A percentile compares a stretch with the other conserved stretches of the same genome.
These are phyloP conservation scores for Thielaviopsis populi DNA, from an alignment of 2,329 filamentous ascomycete genomes.

Conservation along the genomic window DNA sequence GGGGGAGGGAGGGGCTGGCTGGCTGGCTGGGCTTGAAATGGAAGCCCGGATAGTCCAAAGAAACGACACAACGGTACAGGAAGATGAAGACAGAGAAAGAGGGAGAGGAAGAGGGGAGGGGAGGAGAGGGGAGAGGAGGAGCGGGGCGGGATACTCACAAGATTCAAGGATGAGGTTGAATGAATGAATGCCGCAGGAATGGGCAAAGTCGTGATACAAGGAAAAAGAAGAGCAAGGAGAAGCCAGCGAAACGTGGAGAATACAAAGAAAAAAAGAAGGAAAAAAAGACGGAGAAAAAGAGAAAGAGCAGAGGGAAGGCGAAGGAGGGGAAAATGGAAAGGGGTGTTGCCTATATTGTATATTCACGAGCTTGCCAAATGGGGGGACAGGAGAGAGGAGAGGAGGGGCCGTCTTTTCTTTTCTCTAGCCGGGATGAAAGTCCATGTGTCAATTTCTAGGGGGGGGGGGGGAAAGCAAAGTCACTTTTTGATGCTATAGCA, in stretches of 20 bases:
- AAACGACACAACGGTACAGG: too few species aligned
- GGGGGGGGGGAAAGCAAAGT: not conserved
- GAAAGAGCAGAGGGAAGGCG: not conserved
- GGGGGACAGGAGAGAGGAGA: too few species aligned
- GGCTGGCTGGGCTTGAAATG: not conserved
- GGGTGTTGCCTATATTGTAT: not conserved
- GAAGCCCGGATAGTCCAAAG: not conserved
- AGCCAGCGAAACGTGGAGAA: not conserved
- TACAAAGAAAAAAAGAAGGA: not conserved
- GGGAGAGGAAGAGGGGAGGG: not conserved
- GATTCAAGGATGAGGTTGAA: not conserved
- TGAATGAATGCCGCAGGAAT: not conserved
- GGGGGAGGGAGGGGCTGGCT: not conserved
- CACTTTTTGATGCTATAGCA: too few species aligned
- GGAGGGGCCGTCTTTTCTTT: conserved; percentile 3
- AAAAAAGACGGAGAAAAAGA: not conserved
- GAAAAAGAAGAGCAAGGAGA: too few species aligned
- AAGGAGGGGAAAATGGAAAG: not conserved
- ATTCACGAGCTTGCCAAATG: not conserved
- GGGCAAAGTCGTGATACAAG: not conserved
- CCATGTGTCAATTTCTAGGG: not conserved
- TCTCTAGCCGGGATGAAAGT: not conserved
- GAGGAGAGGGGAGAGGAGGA: not conserved
- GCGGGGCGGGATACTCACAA: not conserved
- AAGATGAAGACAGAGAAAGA: not conserved